Base-by-base conservation (phyloP, 306 rosid species). In the Vigna radiata region DNA sequence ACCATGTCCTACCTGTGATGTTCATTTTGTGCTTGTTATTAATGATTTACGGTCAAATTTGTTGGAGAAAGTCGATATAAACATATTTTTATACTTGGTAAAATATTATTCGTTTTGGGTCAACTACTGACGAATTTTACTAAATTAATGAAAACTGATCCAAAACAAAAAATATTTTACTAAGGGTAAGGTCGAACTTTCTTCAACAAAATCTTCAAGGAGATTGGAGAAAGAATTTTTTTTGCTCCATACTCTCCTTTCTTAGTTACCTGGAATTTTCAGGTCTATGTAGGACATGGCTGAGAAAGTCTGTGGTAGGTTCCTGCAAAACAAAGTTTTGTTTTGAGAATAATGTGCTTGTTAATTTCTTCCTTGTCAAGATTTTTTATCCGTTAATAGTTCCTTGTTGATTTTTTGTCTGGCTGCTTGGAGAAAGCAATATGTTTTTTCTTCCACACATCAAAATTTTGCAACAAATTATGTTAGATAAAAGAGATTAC, bases 151-250 rank as follows among this genome's bases (percentile, higher is more conserved):
- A 21, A 1, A 1, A 21, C 23, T 21, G 23, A 21, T 1, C 1
- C 1, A 21, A 21, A 21, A 1, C 23, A 0, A 1, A 21, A 1
- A 21, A 21, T 21, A 21, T 21, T 1, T 19, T 19, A 19, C 21
- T 1, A 19, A 19, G 21, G 0, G 1, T 19, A 19, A 19, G 1
- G 23, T 21, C 1, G 23, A 21, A 21, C 23, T 1, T 21, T 0
- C 21, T n/a, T 0, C 21, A 1, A 21, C 21, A 21, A 21, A 66
- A 7, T 54, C 47, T 43, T 27, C 6, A 69, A 78, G 65, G 64
- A 70, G 77, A 74, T 60, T 71, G 56, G 73, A 62, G n/a, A 33
- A 29, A 17, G 43, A 41, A 41, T 43, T 44, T 80, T 54, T 80
- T 17, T 72, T 64, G 8, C 14, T 64, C 67, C 13, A 5, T 52